phyloP scores from a whole-genome alignment of 257 asterid species.

The Lavandula angustifolia region DNA sequence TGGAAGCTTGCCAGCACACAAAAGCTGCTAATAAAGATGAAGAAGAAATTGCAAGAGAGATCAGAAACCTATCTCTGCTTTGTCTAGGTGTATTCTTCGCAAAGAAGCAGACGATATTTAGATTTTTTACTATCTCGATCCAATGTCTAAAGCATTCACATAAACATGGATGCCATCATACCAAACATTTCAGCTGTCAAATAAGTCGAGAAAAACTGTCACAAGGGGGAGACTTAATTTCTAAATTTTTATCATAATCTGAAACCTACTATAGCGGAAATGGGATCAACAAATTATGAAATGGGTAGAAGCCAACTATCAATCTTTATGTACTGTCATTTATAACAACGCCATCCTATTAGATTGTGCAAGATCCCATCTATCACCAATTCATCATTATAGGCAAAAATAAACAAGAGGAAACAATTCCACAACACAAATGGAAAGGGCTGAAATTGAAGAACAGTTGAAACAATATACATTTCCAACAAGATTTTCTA shows the following conservation, averaged over 20 bases:
- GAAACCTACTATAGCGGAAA: not conserved
- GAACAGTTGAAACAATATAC: not conserved
- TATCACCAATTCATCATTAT: constrained; percentile 27
- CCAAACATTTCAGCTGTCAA: constrained; percentile 20
- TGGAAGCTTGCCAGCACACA: not conserved
- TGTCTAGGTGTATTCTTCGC: not conserved
- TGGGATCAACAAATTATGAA: not conserved
- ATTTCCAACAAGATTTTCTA: not conserved
- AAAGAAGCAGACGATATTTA: no score
- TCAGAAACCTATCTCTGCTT: not conserved
- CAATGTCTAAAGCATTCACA: constrained; percentile 4
- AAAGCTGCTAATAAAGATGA: not conserved
- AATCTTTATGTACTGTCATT: not conserved
- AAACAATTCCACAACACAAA: not conserved
- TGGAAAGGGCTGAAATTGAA: not conserved
- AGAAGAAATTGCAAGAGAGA: not conserved
- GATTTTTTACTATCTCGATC: not conserved
- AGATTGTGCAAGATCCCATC: not conserved
- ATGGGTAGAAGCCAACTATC: not conserved
- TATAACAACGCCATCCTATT: not conserved
- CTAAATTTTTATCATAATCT: not conserved
- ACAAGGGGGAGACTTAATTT: not conserved
- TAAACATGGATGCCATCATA: not conserved
- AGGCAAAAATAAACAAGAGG: not conserved
- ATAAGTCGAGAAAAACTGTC: not conserved